Percentiles rank a stretch among this genome's conserved stretches.
These are phyloP conservation scores for Tolypocladium pustulatum DNA, from an alignment of 2,329 filamentous ascomycete genomes.

Conservation along the genomic window DNA sequence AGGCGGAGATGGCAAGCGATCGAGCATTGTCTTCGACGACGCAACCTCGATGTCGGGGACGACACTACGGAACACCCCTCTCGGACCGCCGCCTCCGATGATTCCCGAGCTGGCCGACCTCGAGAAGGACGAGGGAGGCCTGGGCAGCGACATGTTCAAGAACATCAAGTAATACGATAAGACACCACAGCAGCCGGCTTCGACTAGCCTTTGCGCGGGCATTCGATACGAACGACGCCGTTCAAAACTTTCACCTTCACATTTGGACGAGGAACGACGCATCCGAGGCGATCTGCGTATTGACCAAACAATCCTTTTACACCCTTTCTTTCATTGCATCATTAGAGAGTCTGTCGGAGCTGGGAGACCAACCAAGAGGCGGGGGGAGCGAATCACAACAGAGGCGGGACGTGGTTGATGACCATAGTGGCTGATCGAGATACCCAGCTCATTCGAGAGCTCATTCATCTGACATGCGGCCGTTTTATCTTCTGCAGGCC, in stretches of 20 bases:
- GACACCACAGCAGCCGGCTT: not conserved
- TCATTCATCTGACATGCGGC: conserved; percentile 23
- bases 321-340: not conserved
- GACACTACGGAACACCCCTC: conserved; percentile 20
- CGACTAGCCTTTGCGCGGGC: not conserved
- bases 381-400: not conserved
- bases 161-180: conserved; percentile 39
- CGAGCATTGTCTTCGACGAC: conserved; percentile 32
- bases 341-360: not conserved
- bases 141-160: conserved; percentile 47
- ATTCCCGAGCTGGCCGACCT: conserved; percentile 47
- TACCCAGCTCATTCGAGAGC: conserved; percentile 28
- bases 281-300: conserved; percentile 11
- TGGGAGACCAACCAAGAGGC: not conserved
- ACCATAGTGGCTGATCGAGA: conserved; percentile 22
- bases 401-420: conserved; percentile 2
- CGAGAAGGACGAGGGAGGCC: conserved; percentile 34
- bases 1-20: conserved; percentile 25
- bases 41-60: conserved; percentile 8
- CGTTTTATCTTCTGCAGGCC: conserved; percentile 12
- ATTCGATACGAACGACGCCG: conserved; percentile 1
- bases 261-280: conserved; percentile 15
- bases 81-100: conserved; percentile 47
- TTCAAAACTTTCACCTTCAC: conserved; percentile 10
- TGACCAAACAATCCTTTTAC: not conserved